A percentile compares a stretch with the other conserved stretches of the same genome.
Evolutionary conservation across 352 stramenopile species (phyloP).

Genomic region (Phytophthora lateralis): DNA sequence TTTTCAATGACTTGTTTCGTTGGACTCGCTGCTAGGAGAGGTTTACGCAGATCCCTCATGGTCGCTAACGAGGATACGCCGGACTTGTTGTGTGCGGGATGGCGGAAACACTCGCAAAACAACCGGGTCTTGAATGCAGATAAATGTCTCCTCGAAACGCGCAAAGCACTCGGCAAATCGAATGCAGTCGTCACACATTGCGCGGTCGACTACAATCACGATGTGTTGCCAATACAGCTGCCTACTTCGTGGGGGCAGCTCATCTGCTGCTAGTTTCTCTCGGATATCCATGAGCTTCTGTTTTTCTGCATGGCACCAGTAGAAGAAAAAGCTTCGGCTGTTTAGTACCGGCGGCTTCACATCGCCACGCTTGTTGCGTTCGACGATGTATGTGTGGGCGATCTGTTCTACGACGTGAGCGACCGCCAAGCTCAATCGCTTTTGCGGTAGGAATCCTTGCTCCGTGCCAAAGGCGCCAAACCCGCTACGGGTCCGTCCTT

Average conservation of each 20-base stretch:
- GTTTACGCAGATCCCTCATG: not conserved
- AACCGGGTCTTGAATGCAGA: slow-evolving; percentile 62
- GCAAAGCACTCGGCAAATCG: slow-evolving; percentile 60
- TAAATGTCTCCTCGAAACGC: slow-evolving; percentile 35
- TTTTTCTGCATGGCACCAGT: slow-evolving; percentile 89
- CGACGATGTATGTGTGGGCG: slow-evolving; percentile 69
- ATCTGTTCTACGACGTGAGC: slow-evolving; percentile 59
- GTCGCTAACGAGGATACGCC: not conserved
- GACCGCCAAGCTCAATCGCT: slow-evolving; percentile 66
- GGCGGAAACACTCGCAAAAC: slow-evolving; percentile 51
- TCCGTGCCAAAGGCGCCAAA: slow-evolving; percentile 80
- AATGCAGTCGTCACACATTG: slow-evolving; percentile 83
- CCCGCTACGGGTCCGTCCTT: slow-evolving; percentile 59
- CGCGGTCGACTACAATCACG: slow-evolving; percentile 65
- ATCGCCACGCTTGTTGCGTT: slow-evolving; percentile 54
- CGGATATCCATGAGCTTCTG: slow-evolving; percentile 82
- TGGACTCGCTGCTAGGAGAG: not conserved
- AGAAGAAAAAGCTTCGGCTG: slow-evolving; percentile 86
- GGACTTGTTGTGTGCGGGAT: slow-evolving; percentile 6
- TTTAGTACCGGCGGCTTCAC: slow-evolving; percentile 62
- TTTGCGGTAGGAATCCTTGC: slow-evolving; percentile 63
- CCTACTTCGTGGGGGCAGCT: slow-evolving; percentile 13
- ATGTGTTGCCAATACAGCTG: slow-evolving; percentile 53
- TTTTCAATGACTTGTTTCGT: not conserved
- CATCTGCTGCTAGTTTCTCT: slow-evolving; percentile 48